A percentile compares a stretch with the other conserved stretches of the same genome.
phyloP scores from a whole-genome alignment of 768 basidiomycete species.

The Mycena latifolia region DNA sequence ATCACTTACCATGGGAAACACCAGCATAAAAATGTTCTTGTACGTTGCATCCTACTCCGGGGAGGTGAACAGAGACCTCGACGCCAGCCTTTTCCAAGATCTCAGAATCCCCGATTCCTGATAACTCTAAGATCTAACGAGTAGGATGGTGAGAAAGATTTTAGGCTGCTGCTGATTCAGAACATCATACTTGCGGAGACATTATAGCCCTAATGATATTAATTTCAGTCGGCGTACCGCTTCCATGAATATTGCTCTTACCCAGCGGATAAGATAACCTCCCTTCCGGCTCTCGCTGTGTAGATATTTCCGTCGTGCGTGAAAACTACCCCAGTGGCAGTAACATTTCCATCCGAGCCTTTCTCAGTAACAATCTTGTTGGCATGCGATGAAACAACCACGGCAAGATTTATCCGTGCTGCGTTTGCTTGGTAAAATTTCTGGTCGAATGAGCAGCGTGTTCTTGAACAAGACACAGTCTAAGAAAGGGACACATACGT shows the following conservation, averaged over 20 bases:
- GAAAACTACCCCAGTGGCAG: constrained; percentile 43
- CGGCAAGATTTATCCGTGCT: too few species aligned
- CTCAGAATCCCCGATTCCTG: constrained; percentile 36
- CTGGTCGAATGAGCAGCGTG: too few species aligned
- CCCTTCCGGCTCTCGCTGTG: constrained; percentile 29
- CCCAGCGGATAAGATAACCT: constrained; percentile 34
- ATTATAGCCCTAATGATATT: background rate
- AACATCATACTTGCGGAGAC: constrained; percentile 50
- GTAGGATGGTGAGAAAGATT: constrained; percentile 12
- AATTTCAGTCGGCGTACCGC: too few species aligned
- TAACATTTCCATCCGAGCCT: constrained; percentile 26
- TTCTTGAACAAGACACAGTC: too few species aligned
- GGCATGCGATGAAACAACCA: too few species aligned
- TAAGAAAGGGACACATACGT: too few species aligned
- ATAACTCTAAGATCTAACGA: constrained; percentile 44
- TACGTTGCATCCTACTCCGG: constrained; percentile 48
- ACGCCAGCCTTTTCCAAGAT: constrained; percentile 35
- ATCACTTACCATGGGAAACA: too few species aligned
- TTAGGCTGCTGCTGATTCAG: background rate
- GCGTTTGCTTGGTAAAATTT: too few species aligned
- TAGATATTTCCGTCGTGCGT: constrained; percentile 30
- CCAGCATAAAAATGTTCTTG: constrained; percentile 50
- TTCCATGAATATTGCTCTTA: too few species aligned
- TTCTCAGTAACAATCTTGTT: too few species aligned
- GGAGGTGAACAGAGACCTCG: constrained; percentile 39